phyloP scores from a whole-genome alignment of 331 rosid genomes.

The Pyrus hybrid region DNA sequence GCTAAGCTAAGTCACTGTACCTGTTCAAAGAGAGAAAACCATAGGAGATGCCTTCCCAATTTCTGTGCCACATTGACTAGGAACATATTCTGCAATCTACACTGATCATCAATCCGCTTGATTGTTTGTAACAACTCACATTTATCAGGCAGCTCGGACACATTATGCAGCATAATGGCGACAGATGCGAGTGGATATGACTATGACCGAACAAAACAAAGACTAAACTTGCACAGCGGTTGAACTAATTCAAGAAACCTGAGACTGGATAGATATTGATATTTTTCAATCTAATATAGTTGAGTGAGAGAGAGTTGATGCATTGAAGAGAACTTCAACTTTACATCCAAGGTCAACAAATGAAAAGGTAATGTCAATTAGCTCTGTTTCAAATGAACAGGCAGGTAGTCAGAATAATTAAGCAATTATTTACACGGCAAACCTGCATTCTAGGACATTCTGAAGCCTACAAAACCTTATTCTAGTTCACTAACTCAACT shows the following conservation, averaged over 20 bases:
- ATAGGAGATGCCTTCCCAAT: neutral
- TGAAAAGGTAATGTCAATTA: conserved; percentile 1
- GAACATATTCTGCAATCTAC: neutral
- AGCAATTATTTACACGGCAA: conserved; percentile 34
- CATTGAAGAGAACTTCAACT: neutral
- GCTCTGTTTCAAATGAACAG: conserved; percentile 1
- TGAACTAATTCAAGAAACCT: neutral
- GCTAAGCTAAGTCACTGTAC: neutral
- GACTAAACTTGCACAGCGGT: neutral
- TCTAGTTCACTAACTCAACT: conserved; percentile 20
- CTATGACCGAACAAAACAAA: neutral
- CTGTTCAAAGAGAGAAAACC: neutral
- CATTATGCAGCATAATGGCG: neutral
- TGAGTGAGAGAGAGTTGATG: neutral
- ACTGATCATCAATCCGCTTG: neutral
- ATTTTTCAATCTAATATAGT: neutral
- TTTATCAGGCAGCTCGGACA: neutral
- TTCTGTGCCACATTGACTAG: neutral
- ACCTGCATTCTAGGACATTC: conserved; percentile 8
- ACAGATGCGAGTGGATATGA: neutral
- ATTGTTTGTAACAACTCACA: neutral
- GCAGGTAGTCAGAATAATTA: conserved; percentile 13
- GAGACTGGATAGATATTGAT: neutral
- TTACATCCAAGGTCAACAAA: neutral
- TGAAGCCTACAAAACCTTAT: conserved; percentile 21